Evolutionary conservation across 352 stramenopile species (phyloP).

Genomic region (Globisporangium cylindrosporum): DNA sequence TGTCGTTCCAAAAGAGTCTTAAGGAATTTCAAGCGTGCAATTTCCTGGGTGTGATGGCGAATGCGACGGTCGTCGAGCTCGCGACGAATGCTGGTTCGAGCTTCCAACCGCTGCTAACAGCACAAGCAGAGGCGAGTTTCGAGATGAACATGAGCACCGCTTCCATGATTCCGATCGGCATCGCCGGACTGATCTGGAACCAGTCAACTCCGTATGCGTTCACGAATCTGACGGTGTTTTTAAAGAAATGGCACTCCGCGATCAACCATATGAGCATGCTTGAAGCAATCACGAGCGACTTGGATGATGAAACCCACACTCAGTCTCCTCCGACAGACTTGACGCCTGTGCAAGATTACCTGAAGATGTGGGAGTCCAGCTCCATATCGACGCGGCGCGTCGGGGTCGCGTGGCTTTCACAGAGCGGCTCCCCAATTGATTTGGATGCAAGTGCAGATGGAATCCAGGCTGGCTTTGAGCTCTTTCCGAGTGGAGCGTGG

Average conservation of each 20-base stretch:
- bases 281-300: not conserved
- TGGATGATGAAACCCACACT: not conserved
- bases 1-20: slow-evolving; percentile 24
- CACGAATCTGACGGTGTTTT: slow-evolving; percentile 32
- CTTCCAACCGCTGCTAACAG: slow-evolving; percentile 21
- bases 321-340: slow-evolving; percentile 18
- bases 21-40: slow-evolving; percentile 53
- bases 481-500: slow-evolving; percentile 34
- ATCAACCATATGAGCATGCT: slow-evolving; percentile 18
- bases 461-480: slow-evolving; percentile 51
- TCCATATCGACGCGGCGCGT: slow-evolving; percentile 29
- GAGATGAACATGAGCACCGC: slow-evolving; percentile 44
- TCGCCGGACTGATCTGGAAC: slow-evolving; percentile 36
- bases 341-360: slow-evolving; percentile 30
- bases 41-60: slow-evolving; percentile 37
- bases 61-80: slow-evolving; percentile 8
- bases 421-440: slow-evolving; percentile 30
- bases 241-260: slow-evolving; percentile 45
- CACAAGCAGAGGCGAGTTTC: slow-evolving; percentile 38
- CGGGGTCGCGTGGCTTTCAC: slow-evolving; percentile 38
- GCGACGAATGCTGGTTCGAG: not conserved
- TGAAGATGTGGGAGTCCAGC: slow-evolving; percentile 48
- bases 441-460: slow-evolving; percentile 34
- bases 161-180: slow-evolving; percentile 32
- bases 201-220: slow-evolving; percentile 32